Percentiles rank a stretch among this genome's conserved stretches.
Evolutionary conservation across 306 rosid genomes (phyloP).

Genomic region (Herpetospermum pedunculosum): DNA sequence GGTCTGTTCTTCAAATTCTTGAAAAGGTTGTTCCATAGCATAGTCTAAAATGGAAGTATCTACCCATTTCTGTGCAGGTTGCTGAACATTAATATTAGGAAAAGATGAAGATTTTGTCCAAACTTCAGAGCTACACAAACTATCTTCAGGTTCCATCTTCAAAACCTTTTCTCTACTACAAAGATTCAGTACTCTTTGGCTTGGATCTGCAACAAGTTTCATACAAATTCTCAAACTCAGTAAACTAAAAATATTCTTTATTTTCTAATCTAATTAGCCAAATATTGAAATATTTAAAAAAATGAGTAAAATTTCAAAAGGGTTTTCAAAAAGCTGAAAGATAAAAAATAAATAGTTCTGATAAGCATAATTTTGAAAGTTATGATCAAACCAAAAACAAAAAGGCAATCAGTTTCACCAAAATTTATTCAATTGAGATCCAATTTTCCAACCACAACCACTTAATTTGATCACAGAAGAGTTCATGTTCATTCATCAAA

Average conservation of each 20-base stretch:
- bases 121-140: constrained; percentile 30
- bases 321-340: background rate
- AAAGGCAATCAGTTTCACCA: background rate
- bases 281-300: background rate
- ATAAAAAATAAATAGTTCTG: background rate
- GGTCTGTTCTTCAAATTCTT: constrained; percentile 33
- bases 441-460: background rate
- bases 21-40: constrained; percentile 42
- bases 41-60: constrained; percentile 39
- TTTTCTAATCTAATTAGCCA: background rate
- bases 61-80: constrained; percentile 39
- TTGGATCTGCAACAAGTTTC: constrained; percentile 3
- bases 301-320: background rate
- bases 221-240: background rate
- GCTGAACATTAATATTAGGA: constrained; percentile 23
- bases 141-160: constrained; percentile 53
- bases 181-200: constrained; percentile 8
- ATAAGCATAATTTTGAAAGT: background rate
- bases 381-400: background rate
- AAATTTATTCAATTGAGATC: background rate
- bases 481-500: background rate
- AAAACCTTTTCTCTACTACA: constrained; percentile 13
- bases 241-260: background rate
- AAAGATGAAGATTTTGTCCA: constrained; percentile 50
- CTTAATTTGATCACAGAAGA: background rate